Percentiles rank a stretch among this genome's conserved stretches.
These are phyloP conservation scores for Coprinopsis marcescibilis DNA, from an alignment of 768 basidiomycete genomes.

Conservation along the genomic window DNA sequence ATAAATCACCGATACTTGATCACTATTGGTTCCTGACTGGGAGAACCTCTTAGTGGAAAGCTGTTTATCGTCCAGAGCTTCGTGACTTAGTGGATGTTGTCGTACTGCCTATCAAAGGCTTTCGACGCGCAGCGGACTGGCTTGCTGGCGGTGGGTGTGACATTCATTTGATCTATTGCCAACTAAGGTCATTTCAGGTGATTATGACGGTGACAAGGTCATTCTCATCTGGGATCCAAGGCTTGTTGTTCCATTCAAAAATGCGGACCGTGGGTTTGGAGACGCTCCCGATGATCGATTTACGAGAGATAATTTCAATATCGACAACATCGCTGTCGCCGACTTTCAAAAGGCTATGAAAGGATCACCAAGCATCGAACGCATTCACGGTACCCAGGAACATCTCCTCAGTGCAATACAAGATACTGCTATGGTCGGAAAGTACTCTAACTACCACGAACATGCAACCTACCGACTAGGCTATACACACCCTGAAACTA, in stretches of 20 bases:
- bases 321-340: constrained; percentile 38
- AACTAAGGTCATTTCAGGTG: constrained; percentile 33
- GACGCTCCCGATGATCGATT: constrained; percentile 32
- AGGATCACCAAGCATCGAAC: constrained; percentile 15
- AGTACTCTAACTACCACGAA: constrained; percentile 53
- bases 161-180: background rate
- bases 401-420: constrained; percentile 47
- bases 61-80: constrained; percentile 47
- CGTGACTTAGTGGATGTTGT: constrained; percentile 52
- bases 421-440: constrained; percentile 42
- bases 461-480: constrained; percentile 47
- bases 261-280: constrained; percentile 44
- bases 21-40: background rate
- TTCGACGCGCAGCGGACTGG: constrained; percentile 53
- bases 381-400: constrained; percentile 36
- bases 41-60: constrained; percentile 37
- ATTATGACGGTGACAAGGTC: constrained; percentile 67
- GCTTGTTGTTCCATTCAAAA: constrained; percentile 50
- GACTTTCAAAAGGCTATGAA: constrained; percentile 32
- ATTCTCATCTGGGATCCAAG: constrained; percentile 52
- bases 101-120: constrained; percentile 44
- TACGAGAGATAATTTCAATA: constrained; percentile 29
- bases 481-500: constrained; percentile 42
- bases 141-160: constrained; percentile 40
- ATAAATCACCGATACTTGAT: background rate